These are phyloP conservation scores for Rhododendron griersonianum DNA, from an alignment of 148 eudicot genomes.

Conservation along the genomic window DNA sequence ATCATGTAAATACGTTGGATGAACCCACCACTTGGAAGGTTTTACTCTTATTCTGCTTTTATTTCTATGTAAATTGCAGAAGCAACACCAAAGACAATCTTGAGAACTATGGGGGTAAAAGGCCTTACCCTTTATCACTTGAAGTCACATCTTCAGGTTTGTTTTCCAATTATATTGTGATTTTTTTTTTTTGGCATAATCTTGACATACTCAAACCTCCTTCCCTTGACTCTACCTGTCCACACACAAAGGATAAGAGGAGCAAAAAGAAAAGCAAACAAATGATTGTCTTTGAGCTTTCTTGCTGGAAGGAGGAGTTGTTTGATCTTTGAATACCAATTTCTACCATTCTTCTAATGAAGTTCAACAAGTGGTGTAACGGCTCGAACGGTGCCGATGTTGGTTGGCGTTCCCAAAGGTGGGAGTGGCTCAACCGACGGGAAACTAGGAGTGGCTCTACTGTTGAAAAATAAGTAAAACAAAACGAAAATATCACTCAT, in stretches of 20 bases:
- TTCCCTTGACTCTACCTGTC: background rate
- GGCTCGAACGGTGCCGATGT: too few species aligned
- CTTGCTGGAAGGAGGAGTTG: background rate
- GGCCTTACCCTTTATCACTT: conserved; percentile 82
- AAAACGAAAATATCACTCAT: background rate
- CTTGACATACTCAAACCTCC: background rate
- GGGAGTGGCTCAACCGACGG: too few species aligned
- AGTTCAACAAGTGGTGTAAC: too few species aligned
- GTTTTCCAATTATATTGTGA: conserved; percentile 4
- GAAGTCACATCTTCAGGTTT: conserved; percentile 77
- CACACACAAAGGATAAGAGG: background rate
- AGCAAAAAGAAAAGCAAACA: background rate
- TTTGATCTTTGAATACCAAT: background rate
- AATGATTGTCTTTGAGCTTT: background rate
- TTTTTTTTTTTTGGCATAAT: background rate
- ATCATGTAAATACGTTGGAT: background rate
- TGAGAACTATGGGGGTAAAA: conserved; percentile 87
- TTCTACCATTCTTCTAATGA: background rate
- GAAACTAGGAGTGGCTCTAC: too few species aligned
- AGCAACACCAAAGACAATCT: conserved; percentile 77
- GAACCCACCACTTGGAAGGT: background rate
- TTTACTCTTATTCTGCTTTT: background rate
- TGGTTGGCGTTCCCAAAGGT: too few species aligned
- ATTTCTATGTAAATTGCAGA: conserved; percentile 30
- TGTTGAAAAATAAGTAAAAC: background rate